Evolutionary conservation across 2,329 filamentous ascomycete species (phyloP), one percentile per base, ranked within the genome.

Genomic region (Lachnellula cervina): DNA sequence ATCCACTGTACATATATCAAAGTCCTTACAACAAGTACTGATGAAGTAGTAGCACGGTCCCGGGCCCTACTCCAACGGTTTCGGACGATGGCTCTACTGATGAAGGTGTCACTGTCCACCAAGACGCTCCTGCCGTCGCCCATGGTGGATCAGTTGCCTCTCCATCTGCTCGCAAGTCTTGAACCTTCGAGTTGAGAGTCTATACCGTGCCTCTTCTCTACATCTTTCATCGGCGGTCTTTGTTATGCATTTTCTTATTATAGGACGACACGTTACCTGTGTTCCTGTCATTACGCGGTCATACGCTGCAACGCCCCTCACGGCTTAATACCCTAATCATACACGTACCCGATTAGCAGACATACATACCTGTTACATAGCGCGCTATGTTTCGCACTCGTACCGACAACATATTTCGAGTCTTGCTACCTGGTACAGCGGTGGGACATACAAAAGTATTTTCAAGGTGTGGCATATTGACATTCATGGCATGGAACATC

Each of bases 21-120:
- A 40, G 37, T 35, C 23, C 44, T 6, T 34, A 32, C 9, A 46
- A 34, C 51, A 52, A 34, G 17, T 53, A 23, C 55, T 64, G 54
- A 63, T 44, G 7, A 28, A 28, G 13, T 35, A 49, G 11, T n/a
- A 66, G 58, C 17, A 61, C 58, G 17, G 13, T 46, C 49, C 21
- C 55, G 11, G 50, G 51, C 8, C 55, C 55, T 13, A 70, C 66
- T 49, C 68, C 68, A 38, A 64, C 65, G 21, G 58, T 69, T 34
- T 70, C 69, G 14, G 69, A 70, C 25, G 64, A 66, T 55, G 67
- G 66, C 52, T 68, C 66, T 49, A 62, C 44, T n/a, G 67, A 69
- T 49, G 68, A 70, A 43, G 62, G 63, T 51, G 61, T 61, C 23
- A 67, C 66, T 35, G 57, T 70, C 32, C 64, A 69, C 51, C 62